These are phyloP conservation scores for Wickerhamiella cacticola DNA, from an alignment of 805 yeast genomes.

Conservation along the genomic window DNA sequence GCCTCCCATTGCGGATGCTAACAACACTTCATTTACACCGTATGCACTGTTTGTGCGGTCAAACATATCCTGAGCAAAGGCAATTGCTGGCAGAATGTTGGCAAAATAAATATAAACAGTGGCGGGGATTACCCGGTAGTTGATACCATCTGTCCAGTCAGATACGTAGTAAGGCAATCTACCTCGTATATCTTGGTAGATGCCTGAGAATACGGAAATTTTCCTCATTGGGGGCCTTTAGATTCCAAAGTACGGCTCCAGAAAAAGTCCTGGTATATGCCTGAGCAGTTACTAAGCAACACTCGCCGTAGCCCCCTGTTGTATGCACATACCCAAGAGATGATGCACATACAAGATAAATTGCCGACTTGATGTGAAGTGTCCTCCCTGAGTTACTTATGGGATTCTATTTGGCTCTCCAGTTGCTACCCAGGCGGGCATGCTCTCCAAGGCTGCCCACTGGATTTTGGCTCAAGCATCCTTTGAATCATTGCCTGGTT, in stretches of 20 bases:
- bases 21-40: constrained; percentile 81
- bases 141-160: constrained; percentile 73
- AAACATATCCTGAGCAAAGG: constrained; percentile 95
- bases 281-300: too few species aligned
- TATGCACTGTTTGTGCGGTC: constrained; percentile 77
- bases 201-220: constrained; percentile 31
- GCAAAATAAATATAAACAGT: constrained; percentile 77
- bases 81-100: constrained; percentile 81
- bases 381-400: too few species aligned
- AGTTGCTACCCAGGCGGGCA: too few species aligned
- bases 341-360: too few species aligned
- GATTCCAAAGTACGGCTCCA: too few species aligned
- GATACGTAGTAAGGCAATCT: constrained; percentile 57
- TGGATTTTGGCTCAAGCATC: too few species aligned
- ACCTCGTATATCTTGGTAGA: constrained; percentile 38
- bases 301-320: too few species aligned
- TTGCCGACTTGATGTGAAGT: too few species aligned
- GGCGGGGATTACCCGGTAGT: constrained; percentile 80
- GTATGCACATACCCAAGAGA: neutral
- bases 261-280: too few species aligned
- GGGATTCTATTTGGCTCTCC: too few species aligned
- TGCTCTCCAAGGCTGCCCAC: too few species aligned
- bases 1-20: constrained; percentile 81
- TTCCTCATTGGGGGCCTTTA: constrained; percentile 1
- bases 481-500: too few species aligned